Percentiles rank a stretch among this genome's conserved stretches.
Conservation (phyloP, 2,329 filamentous ascomycete genomes). For the Alternaria atra region DNA sequence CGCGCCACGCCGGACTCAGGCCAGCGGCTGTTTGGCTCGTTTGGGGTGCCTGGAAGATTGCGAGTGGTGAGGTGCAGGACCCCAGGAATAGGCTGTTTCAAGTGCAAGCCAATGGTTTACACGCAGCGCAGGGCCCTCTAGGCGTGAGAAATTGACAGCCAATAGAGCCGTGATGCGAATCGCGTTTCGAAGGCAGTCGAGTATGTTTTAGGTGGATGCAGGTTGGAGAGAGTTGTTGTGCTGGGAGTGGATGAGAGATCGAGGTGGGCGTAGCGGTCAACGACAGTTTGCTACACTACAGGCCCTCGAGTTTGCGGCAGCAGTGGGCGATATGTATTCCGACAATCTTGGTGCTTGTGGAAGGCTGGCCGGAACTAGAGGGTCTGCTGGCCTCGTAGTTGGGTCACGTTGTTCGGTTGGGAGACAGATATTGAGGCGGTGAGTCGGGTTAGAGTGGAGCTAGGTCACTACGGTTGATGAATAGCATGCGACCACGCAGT, state of each 20-base stretch:
- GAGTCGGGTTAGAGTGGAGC: conserved; percentile 37
- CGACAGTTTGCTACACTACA: conserved; percentile 21
- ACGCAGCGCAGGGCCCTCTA: conserved; percentile 30
- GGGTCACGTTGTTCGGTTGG: conserved; percentile 37
- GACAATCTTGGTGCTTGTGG: conserved; percentile 13
- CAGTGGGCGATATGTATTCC: conserved; percentile 33
- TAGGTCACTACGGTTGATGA: conserved; percentile 31
- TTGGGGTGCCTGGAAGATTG: conserved; percentile 37
- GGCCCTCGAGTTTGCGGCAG: conserved; percentile 16
- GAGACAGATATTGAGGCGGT: conserved; percentile 42
- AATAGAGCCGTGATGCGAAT: conserved; percentile 37
- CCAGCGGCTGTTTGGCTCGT: conserved; percentile 47
- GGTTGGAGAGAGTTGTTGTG: conserved; percentile 12
- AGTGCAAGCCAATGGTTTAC: conserved; percentile 43
- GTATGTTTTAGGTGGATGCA: conserved; percentile 44
- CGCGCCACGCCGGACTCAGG: conserved; percentile 40
- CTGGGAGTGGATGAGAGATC: conserved; percentile 6
- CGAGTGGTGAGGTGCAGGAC: conserved; percentile 37
- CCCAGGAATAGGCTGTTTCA: conserved; percentile 51
- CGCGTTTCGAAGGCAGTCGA: conserved; percentile 44
- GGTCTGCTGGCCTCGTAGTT: conserved; percentile 34
- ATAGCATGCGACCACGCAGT: conserved; percentile 47
- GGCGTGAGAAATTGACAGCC: conserved; percentile 42
- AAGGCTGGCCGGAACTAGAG: conserved; percentile 25
- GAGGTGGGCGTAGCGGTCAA: conserved; percentile 15